Conservation (phyloP, 352 stramenopile genomes). For the Globisporangium echinulatum region DNA sequence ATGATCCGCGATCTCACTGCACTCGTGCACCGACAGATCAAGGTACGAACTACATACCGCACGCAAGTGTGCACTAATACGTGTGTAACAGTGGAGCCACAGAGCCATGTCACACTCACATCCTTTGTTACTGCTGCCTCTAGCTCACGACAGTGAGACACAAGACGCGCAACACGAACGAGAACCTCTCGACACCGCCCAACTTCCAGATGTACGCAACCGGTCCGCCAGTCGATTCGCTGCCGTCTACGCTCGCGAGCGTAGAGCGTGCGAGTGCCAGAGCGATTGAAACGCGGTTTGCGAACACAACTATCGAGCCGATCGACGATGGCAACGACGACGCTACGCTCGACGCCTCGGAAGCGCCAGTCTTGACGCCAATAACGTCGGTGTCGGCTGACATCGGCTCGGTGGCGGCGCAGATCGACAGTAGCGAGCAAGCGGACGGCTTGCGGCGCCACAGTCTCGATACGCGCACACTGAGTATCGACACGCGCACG, state of each 20-base stretch:
- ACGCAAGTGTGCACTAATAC: background rate
- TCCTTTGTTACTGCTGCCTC: too few species aligned
- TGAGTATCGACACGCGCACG: conserved; percentile 7
- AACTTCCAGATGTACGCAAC: conserved; percentile 12
- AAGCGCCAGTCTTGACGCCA: background rate
- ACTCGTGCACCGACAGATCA: conserved; percentile 41
- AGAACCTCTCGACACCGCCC: conserved; percentile 16
- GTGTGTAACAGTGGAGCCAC: background rate
- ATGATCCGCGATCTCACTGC: conserved; percentile 47
- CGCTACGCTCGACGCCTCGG: background rate
- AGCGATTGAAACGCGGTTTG: background rate
- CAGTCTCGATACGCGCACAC: conserved; percentile 6
- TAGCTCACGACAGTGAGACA: conserved; percentile 21
- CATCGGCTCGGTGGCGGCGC: too few species aligned
- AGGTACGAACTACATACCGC: conserved; percentile 12
- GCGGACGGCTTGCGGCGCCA: conserved; percentile 2
- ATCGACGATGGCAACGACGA: background rate
- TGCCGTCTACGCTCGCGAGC: conserved; percentile 1
- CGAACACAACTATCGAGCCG: background rate
- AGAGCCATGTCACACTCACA: too few species aligned
- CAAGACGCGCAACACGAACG: conserved; percentile 30
- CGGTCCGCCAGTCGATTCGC: background rate
- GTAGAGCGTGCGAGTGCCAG: background rate
- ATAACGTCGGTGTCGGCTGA: too few species aligned
- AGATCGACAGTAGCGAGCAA: conserved; percentile 1